Base-by-base conservation (phyloP, 2,329 filamentous ascomycete genomes). In the Akanthomyces muscarius region DNA sequence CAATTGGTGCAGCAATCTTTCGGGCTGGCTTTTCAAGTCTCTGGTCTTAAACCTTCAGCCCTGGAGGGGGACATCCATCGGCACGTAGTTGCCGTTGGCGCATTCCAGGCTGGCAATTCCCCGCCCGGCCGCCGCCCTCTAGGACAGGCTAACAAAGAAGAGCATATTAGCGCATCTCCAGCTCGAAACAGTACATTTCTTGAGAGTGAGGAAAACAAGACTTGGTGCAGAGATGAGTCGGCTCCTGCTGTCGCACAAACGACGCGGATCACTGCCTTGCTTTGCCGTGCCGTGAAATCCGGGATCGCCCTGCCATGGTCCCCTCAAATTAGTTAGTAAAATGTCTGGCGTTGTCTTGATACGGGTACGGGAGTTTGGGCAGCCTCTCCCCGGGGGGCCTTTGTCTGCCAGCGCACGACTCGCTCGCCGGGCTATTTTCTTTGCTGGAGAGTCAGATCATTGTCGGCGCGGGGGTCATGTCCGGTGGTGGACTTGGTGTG, bases 221-320 rank as follows among this genome's bases (percentile, higher is more conserved):
- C 23, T 18, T 28, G 23, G 16, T 42, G 52, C 30, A 41, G 52
- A 42, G 38, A 36, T 11, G 13, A 8, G 21, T 21, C 5, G 42
- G 6, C 28, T 51, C 45, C 13, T 7, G 16, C 8, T 50, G 47
- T 50, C 18, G 50, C 28, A 23, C 28, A 51, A 41, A 13, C 28
- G 30, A 18, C 30, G 30, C 13, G 42, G 25, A 25, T 16, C 28
- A n/a, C 44, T 47, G 42, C 55, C 28, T 38, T 38, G 38, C 33
- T 8, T 50, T 59, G 47, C 56, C 45, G 56, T 59, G 56, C 56
- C 56, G 56, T 51, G 45, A 59, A 59, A 51, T 41, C 56, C 56
- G 56, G 4, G 56, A 59, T 59, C 56, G 45, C 18, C 53, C 38
- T 23, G 38, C 36, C 38, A 21, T n/a, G 5, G 23, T 8, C 11